Percentiles rank a stretch among this genome's conserved stretches.
Conservation (phyloP, 768 basidiomycete species). For the Boletus sensibilis region DNA sequence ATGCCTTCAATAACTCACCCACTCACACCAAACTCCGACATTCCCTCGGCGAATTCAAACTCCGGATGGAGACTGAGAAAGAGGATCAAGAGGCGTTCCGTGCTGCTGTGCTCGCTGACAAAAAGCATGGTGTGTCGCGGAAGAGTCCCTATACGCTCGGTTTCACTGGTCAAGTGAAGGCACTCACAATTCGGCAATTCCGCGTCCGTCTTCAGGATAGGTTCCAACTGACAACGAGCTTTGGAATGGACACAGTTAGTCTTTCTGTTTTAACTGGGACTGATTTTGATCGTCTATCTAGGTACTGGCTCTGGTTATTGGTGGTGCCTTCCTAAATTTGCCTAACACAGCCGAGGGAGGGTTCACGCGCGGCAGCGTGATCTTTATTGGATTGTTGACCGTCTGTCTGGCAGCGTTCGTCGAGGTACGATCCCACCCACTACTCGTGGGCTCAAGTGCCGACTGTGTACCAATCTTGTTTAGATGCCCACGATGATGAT, state of each 20-base stretch:
- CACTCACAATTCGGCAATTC: slow-evolving; percentile 72
- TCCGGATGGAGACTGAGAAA: slow-evolving; percentile 55
- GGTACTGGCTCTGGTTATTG: slow-evolving; percentile 54
- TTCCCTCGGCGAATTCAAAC: slow-evolving; percentile 55
- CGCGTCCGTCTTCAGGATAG: slow-evolving; percentile 70
- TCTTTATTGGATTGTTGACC: slow-evolving; percentile 69
- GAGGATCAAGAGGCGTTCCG: slow-evolving; percentile 76
- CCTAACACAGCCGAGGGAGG: slow-evolving; percentile 74
- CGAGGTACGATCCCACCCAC: slow-evolving; percentile 45
- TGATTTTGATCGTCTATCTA: slow-evolving; percentile 1
- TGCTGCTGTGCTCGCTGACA: slow-evolving; percentile 70
- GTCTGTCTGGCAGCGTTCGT: slow-evolving; percentile 71
- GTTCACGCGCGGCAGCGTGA: slow-evolving; percentile 83
- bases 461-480: slow-evolving; percentile 1
- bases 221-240: slow-evolving; percentile 76
- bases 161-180: slow-evolving; percentile 69
- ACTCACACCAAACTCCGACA: slow-evolving; percentile 44
- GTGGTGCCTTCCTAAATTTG: slow-evolving; percentile 71
- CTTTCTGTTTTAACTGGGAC: background rate
- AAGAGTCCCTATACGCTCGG: slow-evolving; percentile 83
- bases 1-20: slow-evolving; percentile 53
- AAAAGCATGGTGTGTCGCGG: slow-evolving; percentile 73
- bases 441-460: background rate
- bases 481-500: slow-evolving; percentile 75
- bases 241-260: slow-evolving; percentile 56